These are phyloP conservation scores for Inosperma sp. DNA, from an alignment of 768 basidiomycete genomes.

Conservation along the genomic window DNA sequence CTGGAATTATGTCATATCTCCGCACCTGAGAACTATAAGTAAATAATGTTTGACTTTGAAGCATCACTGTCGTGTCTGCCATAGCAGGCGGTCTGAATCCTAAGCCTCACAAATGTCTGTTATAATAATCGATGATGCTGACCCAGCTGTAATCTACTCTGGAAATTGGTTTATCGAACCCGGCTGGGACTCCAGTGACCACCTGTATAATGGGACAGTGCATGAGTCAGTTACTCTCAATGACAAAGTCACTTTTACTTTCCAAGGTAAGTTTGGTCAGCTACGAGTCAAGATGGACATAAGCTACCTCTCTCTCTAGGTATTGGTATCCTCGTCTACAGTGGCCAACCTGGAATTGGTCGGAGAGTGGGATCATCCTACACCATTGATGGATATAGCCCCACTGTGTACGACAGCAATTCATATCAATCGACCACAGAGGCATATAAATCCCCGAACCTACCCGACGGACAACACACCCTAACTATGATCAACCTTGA, in stretches of 20 bases:
- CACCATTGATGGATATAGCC: not conserved
- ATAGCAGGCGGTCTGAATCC: no score
- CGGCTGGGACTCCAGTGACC: no score
- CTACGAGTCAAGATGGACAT: no score
- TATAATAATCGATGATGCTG: not conserved
- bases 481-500: not conserved
- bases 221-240: not conserved
- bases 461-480: conserved; percentile 2
- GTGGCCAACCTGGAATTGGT: not conserved
- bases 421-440: not conserved
- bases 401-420: not conserved
- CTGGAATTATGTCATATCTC: no score
- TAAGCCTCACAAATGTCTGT: conserved; percentile 6
- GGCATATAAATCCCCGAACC: not conserved
- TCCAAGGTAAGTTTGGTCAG: not conserved
- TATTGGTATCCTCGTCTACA: not conserved
- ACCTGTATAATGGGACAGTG: not conserved
- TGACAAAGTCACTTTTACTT: not conserved
- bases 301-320: not conserved
- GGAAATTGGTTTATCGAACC: not conserved
- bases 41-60: no score
- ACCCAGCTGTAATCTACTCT: not conserved
- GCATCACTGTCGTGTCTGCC: no score
- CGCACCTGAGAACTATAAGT: no score
- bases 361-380: conserved; percentile 4